These are phyloP conservation scores for Vanrija sp. DNA, from an alignment of 1,284 basidiomycete genomes.

Conservation along the genomic window DNA sequence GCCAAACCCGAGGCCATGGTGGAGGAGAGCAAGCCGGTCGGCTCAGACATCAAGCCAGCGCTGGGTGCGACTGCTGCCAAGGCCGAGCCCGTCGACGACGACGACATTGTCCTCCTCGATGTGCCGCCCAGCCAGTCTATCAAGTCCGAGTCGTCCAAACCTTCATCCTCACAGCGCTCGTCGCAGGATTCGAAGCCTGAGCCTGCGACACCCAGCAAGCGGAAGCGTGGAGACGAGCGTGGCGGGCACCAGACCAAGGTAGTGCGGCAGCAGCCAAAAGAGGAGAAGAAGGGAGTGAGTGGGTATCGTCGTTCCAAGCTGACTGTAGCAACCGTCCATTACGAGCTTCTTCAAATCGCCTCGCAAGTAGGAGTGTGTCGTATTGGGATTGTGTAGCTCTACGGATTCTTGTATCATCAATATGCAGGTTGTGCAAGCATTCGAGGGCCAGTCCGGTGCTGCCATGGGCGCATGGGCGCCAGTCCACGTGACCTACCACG, in stretches of 20 bases:
- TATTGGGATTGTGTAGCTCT: no score
- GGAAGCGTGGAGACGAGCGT: constrained; percentile 5
- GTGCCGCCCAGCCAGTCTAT: background rate
- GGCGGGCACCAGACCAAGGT: constrained; percentile 39
- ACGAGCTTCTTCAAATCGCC: constrained; percentile 40
- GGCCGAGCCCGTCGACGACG: constrained; percentile 1
- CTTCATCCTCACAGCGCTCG: background rate
- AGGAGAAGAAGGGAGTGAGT: constrained; percentile 22
- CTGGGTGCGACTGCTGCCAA: background rate
- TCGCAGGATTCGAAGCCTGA: background rate
- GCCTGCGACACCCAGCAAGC: background rate
- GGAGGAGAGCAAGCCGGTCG: background rate
- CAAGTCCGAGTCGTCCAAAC: background rate
- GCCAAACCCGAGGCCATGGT: background rate
- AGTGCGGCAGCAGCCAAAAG: constrained; percentile 18
- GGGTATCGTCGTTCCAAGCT: background rate
- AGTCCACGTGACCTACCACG: background rate
- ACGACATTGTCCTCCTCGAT: background rate
- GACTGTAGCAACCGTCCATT: constrained; percentile 34
- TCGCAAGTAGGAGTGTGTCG: constrained; percentile 3
- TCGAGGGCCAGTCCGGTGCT: no score
- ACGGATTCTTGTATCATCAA: no score
- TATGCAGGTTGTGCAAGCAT: no score
- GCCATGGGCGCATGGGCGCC: no score
- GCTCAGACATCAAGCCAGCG: background rate